Percentiles rank a stretch among this genome's conserved stretches.
Evolutionary conservation across 495 filamentous ascomycete genomes (phyloP).

Genomic region (Trichoderma asperelloides): DNA sequence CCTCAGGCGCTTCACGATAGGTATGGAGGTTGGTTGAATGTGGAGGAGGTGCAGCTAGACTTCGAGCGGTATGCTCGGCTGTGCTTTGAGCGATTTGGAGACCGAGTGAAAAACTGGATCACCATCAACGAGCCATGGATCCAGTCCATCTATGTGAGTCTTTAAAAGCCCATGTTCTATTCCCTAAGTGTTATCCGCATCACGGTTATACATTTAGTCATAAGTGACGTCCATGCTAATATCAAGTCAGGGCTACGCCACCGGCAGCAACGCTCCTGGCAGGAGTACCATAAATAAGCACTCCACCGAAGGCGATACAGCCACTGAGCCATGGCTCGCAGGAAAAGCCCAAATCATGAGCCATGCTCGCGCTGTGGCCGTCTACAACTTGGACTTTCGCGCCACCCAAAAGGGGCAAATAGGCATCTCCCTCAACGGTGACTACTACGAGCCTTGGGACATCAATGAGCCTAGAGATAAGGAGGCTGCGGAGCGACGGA

Average conservation of each 20-base stretch:
- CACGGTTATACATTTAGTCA: not conserved
- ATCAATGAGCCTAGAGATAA: slow-evolving; percentile 40
- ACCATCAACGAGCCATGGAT: slow-evolving; percentile 51
- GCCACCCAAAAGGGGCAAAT: slow-evolving; percentile 38
- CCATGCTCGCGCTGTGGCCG: slow-evolving; percentile 42
- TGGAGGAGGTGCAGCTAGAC: slow-evolving; percentile 43
- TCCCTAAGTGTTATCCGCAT: not conserved
- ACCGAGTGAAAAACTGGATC: slow-evolving; percentile 48
- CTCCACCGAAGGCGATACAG: slow-evolving; percentile 39
- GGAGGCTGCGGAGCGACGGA: slow-evolving; percentile 42
- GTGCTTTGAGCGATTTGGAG: slow-evolving; percentile 34
- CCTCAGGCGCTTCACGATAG: slow-evolving; percentile 45
- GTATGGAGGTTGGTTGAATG: slow-evolving; percentile 44
- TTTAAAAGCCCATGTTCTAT: not conserved
- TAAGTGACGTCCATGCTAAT: not conserved
- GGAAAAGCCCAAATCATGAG: slow-evolving; percentile 41
- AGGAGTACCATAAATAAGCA: slow-evolving; percentile 40
- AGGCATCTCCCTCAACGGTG: slow-evolving; percentile 48
- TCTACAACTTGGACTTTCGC: slow-evolving; percentile 46
- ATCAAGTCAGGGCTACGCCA: slow-evolving; percentile 33
- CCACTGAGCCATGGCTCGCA: slow-evolving; percentile 43
- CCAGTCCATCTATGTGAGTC: slow-evolving; percentile 29
- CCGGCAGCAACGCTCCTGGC: slow-evolving; percentile 43
- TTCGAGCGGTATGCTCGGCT: slow-evolving; percentile 41
- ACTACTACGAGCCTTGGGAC: slow-evolving; percentile 52